Percentiles rank a stretch among this genome's conserved stretches.
Conservation (phyloP, 768 basidiomycete species). For the Fistulinella prunicolor region DNA sequence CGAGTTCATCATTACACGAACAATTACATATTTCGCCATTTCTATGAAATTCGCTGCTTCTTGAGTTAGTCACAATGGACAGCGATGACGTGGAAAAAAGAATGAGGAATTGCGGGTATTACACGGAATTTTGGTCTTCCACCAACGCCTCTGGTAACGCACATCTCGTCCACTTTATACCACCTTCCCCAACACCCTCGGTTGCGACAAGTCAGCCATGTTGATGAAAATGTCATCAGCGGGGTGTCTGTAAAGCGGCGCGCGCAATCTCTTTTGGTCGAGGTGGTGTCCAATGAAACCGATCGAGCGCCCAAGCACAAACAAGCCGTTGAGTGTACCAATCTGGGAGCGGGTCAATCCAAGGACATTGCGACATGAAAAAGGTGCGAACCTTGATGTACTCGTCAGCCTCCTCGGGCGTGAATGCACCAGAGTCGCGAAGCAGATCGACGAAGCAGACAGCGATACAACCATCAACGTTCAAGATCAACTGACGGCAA, state of each 20-base stretch:
- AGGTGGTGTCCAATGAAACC: constrained; percentile 97
- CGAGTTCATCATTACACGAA: no score
- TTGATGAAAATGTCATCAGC: constrained; percentile 96
- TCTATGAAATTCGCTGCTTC: no score
- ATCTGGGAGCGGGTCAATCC: constrained; percentile 41
- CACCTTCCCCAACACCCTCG: constrained; percentile 63
- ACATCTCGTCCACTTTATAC: constrained; percentile 1
- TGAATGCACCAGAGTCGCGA: constrained; percentile 91
- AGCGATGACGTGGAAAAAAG: not conserved
- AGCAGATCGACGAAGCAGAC: constrained; percentile 96
- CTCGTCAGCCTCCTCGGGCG: constrained; percentile 92
- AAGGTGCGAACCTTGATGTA: constrained; percentile 70
- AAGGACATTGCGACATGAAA: not conserved
- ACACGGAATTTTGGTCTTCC: not conserved
- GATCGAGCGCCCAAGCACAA: constrained; percentile 95
- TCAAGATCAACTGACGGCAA: constrained; percentile 72
- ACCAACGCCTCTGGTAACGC: not conserved
- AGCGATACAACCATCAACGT: constrained; percentile 94
- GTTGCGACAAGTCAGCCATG: constrained; percentile 82
- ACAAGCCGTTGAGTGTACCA: constrained; percentile 92
- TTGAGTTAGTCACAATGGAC: no score
- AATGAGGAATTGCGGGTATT: not conserved
- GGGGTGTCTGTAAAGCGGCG: constrained; percentile 91
- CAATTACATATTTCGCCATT: no score
- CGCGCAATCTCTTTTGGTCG: constrained; percentile 93